Evolutionary conservation across 352 stramenopile species (phyloP).

Genomic region (Lagenidium sp.): DNA sequence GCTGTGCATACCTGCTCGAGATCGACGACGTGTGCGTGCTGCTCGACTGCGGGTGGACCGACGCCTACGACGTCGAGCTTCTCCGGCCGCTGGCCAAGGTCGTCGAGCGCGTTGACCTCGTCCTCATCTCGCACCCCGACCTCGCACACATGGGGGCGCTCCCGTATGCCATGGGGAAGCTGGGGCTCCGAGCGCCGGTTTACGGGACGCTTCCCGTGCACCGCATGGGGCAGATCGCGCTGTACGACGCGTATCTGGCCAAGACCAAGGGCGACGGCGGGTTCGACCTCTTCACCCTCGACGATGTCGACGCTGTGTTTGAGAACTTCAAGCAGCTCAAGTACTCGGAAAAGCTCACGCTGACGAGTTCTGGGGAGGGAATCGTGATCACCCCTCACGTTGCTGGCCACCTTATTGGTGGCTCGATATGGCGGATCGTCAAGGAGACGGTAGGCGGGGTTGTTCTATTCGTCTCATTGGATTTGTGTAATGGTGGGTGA

Average conservation of each 20-base stretch:
- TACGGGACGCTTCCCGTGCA: slow-evolving; percentile 93
- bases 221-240: slow-evolving; percentile 95
- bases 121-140: slow-evolving; percentile 87
- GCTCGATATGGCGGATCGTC: slow-evolving; percentile 90
- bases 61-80: slow-evolving; percentile 80
- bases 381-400: slow-evolving; percentile 93
- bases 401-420: slow-evolving; percentile 92
- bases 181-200: slow-evolving; percentile 81
- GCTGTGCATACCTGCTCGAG: slow-evolving; percentile 85
- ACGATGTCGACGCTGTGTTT: slow-evolving; percentile 92
- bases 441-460: slow-evolving; percentile 83
- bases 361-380: slow-evolving; percentile 75
- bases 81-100: slow-evolving; percentile 78
- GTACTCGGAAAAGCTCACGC: slow-evolving; percentile 90
- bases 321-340: slow-evolving; percentile 93
- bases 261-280: slow-evolving; percentile 88
- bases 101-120: slow-evolving; percentile 78
- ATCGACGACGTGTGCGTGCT: slow-evolving; percentile 89
- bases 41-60: slow-evolving; percentile 88
- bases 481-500: slow-evolving; percentile 1
- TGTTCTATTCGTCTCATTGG: not conserved
- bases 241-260: slow-evolving; percentile 94
- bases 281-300: slow-evolving; percentile 88
- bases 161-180: slow-evolving; percentile 83
- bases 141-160: slow-evolving; percentile 87